Conservation (phyloP, 1,284 basidiomycete genomes). For the Rhodotorula sp. region DNA sequence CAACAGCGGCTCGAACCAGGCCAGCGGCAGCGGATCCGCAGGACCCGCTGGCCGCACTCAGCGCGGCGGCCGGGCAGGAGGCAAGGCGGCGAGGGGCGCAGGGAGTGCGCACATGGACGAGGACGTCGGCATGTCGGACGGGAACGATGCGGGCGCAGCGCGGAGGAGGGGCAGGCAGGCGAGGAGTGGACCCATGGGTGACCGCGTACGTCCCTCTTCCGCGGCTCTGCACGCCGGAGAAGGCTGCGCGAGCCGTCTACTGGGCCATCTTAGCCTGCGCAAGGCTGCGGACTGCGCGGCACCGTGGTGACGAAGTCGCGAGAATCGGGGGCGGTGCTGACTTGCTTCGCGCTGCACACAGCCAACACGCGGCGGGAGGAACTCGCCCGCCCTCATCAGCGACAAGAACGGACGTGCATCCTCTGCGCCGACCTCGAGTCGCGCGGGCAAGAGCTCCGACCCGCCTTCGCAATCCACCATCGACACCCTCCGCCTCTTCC, state of each 20-base stretch:
- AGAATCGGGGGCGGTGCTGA: neutral
- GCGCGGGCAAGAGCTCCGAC: constrained; percentile 13
- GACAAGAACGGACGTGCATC: constrained; percentile 21
- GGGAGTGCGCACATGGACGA: constrained; percentile 23
- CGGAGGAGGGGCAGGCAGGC: constrained; percentile 24
- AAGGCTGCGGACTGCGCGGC: too few species aligned
- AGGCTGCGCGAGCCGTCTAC: too few species aligned
- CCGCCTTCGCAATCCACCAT: constrained; percentile 21
- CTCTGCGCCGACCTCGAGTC: neutral
- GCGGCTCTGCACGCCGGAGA: too few species aligned
- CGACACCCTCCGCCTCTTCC: constrained; percentile 40
- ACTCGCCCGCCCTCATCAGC: constrained; percentile 27
- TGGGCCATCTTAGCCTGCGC: too few species aligned
- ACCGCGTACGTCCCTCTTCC: constrained; percentile 26
- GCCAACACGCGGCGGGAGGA: constrained; percentile 10
- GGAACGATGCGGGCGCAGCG: constrained; percentile 3
- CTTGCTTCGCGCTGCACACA: neutral
- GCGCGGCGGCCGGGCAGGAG: neutral
- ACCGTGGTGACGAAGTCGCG: too few species aligned
- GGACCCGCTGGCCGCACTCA: neutral
- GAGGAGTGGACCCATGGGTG: constrained; percentile 35
- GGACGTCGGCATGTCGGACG: constrained; percentile 40
- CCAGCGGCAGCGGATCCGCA: neutral
- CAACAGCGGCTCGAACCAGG: neutral
- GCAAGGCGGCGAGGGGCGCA: constrained; percentile 5